Base-by-base conservation (phyloP, 169 alveolate genomes). In the Perkinsus olseni region DNA sequence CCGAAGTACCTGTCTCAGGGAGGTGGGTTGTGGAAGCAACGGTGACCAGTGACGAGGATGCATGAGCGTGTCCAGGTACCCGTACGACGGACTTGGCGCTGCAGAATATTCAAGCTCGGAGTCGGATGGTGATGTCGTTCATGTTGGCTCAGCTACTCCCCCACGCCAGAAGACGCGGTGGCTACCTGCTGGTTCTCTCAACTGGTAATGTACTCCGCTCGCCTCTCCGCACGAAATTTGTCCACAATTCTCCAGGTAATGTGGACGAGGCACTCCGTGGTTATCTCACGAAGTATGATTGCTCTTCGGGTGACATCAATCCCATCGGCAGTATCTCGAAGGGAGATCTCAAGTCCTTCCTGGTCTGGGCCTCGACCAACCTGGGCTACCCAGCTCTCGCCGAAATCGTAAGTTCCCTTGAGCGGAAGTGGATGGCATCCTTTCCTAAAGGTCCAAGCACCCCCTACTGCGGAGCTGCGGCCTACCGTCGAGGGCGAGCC, bases 261-360 rank as follows among this genome's bases (percentile, higher is more conserved):
- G 96, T 95, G 93, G 98, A 96, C 62, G 98, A 96, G 92, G 95
- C 96, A 40, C 91, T 96, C 92, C 94, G 96, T 0, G 98, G 98
- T 0, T 97, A 97, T 93, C 95, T 97, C 93, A 98, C 99, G 17
- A 98, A 98, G 92, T 98, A 98, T 94, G 99, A 98, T 95, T 97
- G 99, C 95, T 95, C 97, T 40, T 95, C 98, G 31, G 99, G 98
- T 0, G 99, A 98, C 91, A 93, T 98, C 31, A 97, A 97, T 93
- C 98, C 98, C 24, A 97, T 98, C 38, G 99, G 99, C 39, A 96
- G 98, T 39, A 95, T 97, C 28, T 95, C 96, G 91, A 98, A 98
- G 94, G 91, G 82, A 13, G 82, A 62, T 28, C 82, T 62, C 82
- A 62, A 62, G 82, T 93, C 82, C 4, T 62, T 62, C 82, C 82